Evolutionary conservation across 2,329 filamentous ascomycete genomes (phyloP), one percentile per base, ranked within the genome.

Genomic region (Pestalotiopsis sp.): DNA sequence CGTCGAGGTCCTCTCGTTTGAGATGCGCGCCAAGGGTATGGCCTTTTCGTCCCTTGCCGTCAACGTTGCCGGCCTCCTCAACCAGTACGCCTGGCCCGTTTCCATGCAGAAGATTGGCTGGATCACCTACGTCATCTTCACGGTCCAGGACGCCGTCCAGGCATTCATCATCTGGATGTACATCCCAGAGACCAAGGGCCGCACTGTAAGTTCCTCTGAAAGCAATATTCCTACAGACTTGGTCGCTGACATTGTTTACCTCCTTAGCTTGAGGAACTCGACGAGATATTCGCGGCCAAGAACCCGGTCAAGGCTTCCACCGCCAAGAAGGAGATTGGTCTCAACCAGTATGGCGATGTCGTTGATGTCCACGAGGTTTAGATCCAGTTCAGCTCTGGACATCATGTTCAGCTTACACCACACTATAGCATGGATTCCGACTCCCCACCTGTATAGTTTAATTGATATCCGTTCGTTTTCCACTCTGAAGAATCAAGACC

Each of bases 51-150:
- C 76, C 57, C 76, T 81, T 66, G 79, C 77, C 73, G 80, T 81
- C 71, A 84, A 83, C 69, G 77, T 80, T 45, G 82, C 80, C 17
- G 82, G 80, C 56, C 78, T 85, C 58, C 80, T 85, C 69, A 82
- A 83, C 68, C 78, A 82, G 72, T 82, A 81, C 67, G 80, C 78
- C 36, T 84, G 81, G 74, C 82, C 82, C 0, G 81, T 85, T 3
- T 78, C 83, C 4, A 76, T 87, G 68, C 79, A 82, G 14, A 78
- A 80, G 61, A 86, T 87, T 61, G 81, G 79, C 2, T 87, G 84
- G 84, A 81, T 83, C 69, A 84, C 83, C 2, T 87, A 86, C 72
- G 85, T 87, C 71, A 74, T 84, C 66, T 85, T 86, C 71, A 81
- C 78, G n/a, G 72, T 77, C 39, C 82, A 80, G 79, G 81, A 82